Base-by-base conservation (phyloP, 306 rosid species). In the apple (Malus domestica) region DNA sequence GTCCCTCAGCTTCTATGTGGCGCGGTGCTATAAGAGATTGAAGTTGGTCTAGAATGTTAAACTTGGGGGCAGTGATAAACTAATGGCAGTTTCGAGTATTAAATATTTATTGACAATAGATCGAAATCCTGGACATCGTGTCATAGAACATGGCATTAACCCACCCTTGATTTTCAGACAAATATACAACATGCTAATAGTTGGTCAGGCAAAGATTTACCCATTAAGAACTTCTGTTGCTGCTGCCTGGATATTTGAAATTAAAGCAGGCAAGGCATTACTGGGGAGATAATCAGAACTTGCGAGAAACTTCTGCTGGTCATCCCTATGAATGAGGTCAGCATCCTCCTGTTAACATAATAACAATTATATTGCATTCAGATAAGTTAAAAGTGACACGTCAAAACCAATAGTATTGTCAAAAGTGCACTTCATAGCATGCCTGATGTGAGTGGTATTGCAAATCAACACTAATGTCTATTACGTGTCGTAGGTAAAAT, bases 301-400 rank as follows among this genome's bases (percentile, higher is more conserved):
- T 60, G 86, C 90, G 30, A 96, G 89, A 88, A 92, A 96, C 84
- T 85, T 89, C 90, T 89, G 93, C 82, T 90, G 93, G 85, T 88
- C 96, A 45, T 93, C 93, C 81, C 83, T 74, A 75, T 87, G 87
- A 79, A 90, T 78, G 49, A 83, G 85, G 52, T 96, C 91, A 69
- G 80, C 89, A 71, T 87, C 89, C 77, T 87, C 99, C 99, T 96
- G 87, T 54, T 71, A 82, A 81, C 40, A 68, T n/a, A 11, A 19
- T 13, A 73, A 16, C 51, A 46, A 68, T 68, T 30, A 32, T 68
- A 67, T 55, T 8, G 38, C 59, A 72, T 10, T 79, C 23, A 68
- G 27, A 30, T 59, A 52, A 67, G 45, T 22, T 27, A 64, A 60
- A 60, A 51, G n/a, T 20, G 23, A 14, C 49, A 69, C 42, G n/a